Evolutionary conservation across 2,329 filamentous ascomycete genomes (phyloP).

Genomic region (Exserohilum turcica): DNA sequence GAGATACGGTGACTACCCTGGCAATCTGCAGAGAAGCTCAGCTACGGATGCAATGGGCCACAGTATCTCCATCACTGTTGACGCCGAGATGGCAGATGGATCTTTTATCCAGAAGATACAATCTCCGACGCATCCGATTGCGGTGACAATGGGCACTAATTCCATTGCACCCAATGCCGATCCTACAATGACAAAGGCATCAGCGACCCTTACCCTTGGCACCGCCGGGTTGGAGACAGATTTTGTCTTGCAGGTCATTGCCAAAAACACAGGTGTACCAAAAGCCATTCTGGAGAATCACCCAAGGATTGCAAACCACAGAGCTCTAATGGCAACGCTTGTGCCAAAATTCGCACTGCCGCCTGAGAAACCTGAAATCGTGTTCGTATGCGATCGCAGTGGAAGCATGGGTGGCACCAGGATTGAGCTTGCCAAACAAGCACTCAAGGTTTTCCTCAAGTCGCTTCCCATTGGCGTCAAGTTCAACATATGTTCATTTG

Average conservation of each 20-base stretch:
- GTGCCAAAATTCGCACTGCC: conserved; percentile 72
- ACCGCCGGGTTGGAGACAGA: conserved; percentile 64
- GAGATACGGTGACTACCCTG: conserved; percentile 63
- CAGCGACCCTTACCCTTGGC: conserved; percentile 63
- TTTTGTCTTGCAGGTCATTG: conserved; percentile 69
- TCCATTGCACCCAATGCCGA: conserved; percentile 53
- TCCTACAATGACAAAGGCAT: conserved; percentile 64
- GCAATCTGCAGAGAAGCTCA: conserved; percentile 31
- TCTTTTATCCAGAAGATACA: conserved; percentile 66
- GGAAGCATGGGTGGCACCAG: conserved; percentile 64
- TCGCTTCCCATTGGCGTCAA: conserved; percentile 66
- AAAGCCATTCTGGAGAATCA: conserved; percentile 70
- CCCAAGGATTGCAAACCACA: conserved; percentile 63
- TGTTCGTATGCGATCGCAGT: conserved; percentile 75
- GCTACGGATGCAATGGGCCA: conserved; percentile 23
- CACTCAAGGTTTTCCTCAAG: conserved; percentile 68
- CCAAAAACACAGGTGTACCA: conserved; percentile 65
- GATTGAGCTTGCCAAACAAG: conserved; percentile 60
- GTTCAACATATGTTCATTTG: conserved; percentile 75
- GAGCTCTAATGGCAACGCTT: conserved; percentile 71
- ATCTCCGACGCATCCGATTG: conserved; percentile 71
- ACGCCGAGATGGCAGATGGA: conserved; percentile 63
- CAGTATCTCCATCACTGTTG: conserved; percentile 62
- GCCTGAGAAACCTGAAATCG: conserved; percentile 63
- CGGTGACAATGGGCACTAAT: conserved; percentile 66